Base-by-base conservation (phyloP, 768 basidiomycete species). In the Suillus subluteus region DNA sequence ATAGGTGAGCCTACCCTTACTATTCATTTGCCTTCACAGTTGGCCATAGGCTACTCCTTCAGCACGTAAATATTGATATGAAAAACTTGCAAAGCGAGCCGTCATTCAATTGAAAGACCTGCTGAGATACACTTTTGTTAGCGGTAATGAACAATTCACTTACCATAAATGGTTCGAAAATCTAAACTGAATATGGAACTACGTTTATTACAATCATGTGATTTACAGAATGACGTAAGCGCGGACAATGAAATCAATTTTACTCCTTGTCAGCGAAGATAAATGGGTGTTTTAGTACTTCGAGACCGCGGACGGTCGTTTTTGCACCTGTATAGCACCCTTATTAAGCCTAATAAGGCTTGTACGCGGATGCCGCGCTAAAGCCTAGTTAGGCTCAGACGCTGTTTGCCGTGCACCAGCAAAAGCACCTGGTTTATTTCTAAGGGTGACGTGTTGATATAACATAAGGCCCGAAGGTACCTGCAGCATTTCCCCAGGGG, bases 241-340 rank as follows among this genome's bases (percentile, higher is more conserved):
- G 21, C 35, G 35, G 26, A 26, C 26, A 26, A 26, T 26, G 26
- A 9, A 37, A 37, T 37, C 35, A 37, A 56, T 35, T 56, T 8
- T 56, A 56, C 32, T 56, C 26, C 1, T 2, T 26, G 26, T 26
- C 26, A 26, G 26, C 11, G 55, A 56, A 35, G 55, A 56, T 21
- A 56, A 56, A n/a, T 56, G 55, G 55, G 35, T 37, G 8, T 56
- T 56, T 4, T 56, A 26, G 26, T 26, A 56, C 18, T 56, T 56
- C 1, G 55, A 56, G 35, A 37, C 35, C 21, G 2, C 21, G 21
- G 54, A 21, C 16, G 15, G 21, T 35, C 2, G 21, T 6, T 56
- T n/a, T n/a, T n/a, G n/a, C n/a, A n/a, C n/a, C n/a, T n/a, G n/a
- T n/a, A n/a, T n/a, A n/a, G n/a, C n/a, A n/a, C n/a, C n/a, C n/a